Evolutionary conservation across 225 moss, liverwort and hornwort species (phyloP), one percentile per base, ranked within the genome.

Genomic region (Anthoceros angustus): DNA sequence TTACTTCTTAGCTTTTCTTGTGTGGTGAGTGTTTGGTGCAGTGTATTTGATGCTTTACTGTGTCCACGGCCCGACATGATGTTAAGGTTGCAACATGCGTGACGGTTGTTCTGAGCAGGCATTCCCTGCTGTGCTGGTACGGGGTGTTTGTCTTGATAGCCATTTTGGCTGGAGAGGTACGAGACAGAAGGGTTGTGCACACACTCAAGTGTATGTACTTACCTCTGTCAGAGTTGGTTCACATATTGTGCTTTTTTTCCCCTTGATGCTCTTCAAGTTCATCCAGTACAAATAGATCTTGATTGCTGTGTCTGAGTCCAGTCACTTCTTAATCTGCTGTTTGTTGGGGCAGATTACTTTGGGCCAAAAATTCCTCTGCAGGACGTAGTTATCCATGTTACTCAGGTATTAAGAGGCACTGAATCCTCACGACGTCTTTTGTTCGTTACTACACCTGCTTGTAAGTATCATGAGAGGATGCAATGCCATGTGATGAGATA

Each of bases 1-100:
- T 25, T 95, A 79, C 73, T 95, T 95, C 77, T 72, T 95, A 71
- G 78, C 80, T 20, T 95, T 95, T 78, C 90, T 95, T 42, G 81
- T 88, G 70, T 95, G 90, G 94, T 95, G 72, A 71, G 77, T 72
- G 45, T 25, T 20, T 42, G 55, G 11, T 32, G 18, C 46, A 39
- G 23, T 42, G 5, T 61, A 18, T 16, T 63, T 63, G n/a, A 5
- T 67, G 42, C 40, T 62, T 21, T 0, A 18, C 15, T 41, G 21
- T 40, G 6, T 63, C 9, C 6, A 32, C 4, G 10, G 39, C 18
- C 25, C 20, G 18, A 42, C 41, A 26, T 41, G 25, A 64, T 42
- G 42, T 41, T 25, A 10, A 39, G 12, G 16, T 66, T 42, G 5
- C 40, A 9, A 23, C 20, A 41, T 25, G n/a, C 40, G 65, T 62